These are phyloP conservation scores for Claviceps arundinis DNA, from an alignment of 2,329 filamentous ascomycete species.

Conservation along the genomic window DNA sequence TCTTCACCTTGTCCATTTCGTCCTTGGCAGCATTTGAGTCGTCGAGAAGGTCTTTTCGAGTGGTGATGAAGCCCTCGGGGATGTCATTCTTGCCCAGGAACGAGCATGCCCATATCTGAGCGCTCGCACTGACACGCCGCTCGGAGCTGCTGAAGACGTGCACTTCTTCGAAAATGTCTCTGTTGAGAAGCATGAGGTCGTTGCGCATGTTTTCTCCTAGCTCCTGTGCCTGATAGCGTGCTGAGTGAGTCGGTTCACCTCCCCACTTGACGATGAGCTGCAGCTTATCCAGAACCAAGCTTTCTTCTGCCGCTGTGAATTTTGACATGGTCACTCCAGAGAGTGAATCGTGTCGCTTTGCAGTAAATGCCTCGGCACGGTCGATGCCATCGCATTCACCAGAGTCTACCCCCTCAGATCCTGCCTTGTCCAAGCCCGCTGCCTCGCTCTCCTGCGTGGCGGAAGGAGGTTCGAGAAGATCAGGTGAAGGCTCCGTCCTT, in stretches of 20 bases:
- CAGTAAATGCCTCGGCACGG: slow-evolving; percentile 15
- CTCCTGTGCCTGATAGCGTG: slow-evolving; percentile 89
- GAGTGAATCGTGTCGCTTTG: slow-evolving; percentile 67
- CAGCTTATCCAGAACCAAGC: slow-evolving; percentile 84
- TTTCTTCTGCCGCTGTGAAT: slow-evolving; percentile 85
- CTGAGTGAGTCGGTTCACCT: slow-evolving; percentile 93
- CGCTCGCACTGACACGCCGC: slow-evolving; percentile 83
- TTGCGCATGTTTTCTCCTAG: slow-evolving; percentile 93
- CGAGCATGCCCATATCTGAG: slow-evolving; percentile 85
- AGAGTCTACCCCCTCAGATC: background rate
- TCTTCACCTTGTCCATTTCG: slow-evolving; percentile 99
- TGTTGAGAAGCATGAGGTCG: slow-evolving; percentile 83
- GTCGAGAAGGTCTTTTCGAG: slow-evolving; percentile 88
- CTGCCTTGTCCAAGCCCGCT: slow-evolving; percentile 9
- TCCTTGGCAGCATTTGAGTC: slow-evolving; percentile 98
- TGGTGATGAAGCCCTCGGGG: slow-evolving; percentile 70
- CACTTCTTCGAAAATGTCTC: slow-evolving; percentile 82
- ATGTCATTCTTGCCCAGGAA: slow-evolving; percentile 83
- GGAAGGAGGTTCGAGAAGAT: slow-evolving; percentile 22
- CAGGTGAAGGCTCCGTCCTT: slow-evolving; percentile 45
- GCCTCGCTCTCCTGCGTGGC: slow-evolving; percentile 17
- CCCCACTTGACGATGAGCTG: slow-evolving; percentile 99
- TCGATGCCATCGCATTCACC: slow-evolving; percentile 11
- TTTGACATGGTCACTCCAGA: slow-evolving; percentile 86
- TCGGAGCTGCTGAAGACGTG: slow-evolving; percentile 94